These are phyloP conservation scores for Nyctanthes arbortristis DNA, from an alignment of 257 asterid species.

Conservation along the genomic window DNA sequence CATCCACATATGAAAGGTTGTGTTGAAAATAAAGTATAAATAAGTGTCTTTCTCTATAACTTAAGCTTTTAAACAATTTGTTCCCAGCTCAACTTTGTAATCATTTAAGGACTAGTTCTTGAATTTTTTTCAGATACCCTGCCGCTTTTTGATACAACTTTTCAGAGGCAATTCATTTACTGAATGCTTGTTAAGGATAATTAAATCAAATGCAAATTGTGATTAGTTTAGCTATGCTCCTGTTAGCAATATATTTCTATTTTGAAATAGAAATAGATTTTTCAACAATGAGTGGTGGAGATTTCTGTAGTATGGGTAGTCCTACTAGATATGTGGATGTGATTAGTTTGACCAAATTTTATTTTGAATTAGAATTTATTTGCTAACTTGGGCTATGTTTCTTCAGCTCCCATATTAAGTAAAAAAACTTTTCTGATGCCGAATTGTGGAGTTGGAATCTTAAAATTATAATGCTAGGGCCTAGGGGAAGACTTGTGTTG, in stretches of 20 bases:
- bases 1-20: too few relatives aligned
- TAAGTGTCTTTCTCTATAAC: not conserved
- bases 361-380: too few relatives aligned
- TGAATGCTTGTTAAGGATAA: not conserved
- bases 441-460: not conserved
- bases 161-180: not conserved
- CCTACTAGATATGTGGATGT: too few relatives aligned
- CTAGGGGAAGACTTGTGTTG: not conserved
- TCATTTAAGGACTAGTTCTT: not conserved
- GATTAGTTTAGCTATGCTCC: not conserved
- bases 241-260: too few relatives aligned
- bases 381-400: too few relatives aligned
- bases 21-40: not conserved
- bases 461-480: not conserved
- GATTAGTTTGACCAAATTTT: too few relatives aligned
- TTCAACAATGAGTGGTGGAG: too few relatives aligned
- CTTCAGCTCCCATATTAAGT: not conserved
- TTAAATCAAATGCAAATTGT: not conserved
- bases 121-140: not conserved
- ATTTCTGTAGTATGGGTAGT: too few relatives aligned
- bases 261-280: too few relatives aligned
- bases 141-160: conserved; percentile 3
- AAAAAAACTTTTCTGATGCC: not conserved
- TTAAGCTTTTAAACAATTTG: not conserved
- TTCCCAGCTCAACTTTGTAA: not conserved